Evolutionary conservation across 148 eudicot species (phyloP).

Genomic region (Rhododendron simsii): DNA sequence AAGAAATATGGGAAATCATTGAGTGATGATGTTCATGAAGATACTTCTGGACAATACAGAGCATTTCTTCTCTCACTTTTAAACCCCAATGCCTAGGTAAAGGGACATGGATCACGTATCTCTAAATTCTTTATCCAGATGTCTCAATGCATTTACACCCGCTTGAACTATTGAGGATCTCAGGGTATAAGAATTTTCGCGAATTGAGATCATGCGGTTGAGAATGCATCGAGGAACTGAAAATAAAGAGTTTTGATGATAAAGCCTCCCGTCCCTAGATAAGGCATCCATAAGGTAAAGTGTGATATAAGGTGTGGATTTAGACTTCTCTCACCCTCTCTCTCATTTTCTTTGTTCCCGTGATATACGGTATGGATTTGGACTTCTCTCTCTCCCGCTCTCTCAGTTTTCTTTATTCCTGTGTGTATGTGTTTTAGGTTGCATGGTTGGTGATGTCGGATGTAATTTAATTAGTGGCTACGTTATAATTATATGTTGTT

Average conservation of each 20-base stretch:
- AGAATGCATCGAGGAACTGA: neutral
- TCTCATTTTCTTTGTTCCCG: neutral
- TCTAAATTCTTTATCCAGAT: neutral
- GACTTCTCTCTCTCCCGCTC: neutral
- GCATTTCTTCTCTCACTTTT: constrained; percentile 70
- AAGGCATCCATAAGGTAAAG: neutral
- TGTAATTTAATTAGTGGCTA: neutral
- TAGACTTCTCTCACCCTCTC: neutral
- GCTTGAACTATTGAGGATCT: neutral
- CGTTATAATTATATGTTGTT: too few species aligned
- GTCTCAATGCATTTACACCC: neutral
- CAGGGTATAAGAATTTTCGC: neutral
- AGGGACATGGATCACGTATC: neutral
- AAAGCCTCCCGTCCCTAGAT: neutral
- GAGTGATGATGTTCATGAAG: constrained; percentile 67
- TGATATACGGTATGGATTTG: neutral
- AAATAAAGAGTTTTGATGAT: neutral
- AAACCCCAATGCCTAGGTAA: constrained; percentile 37
- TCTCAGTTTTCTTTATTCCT: too few species aligned
- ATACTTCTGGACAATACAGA: constrained; percentile 69
- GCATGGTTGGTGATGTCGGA: neutral
- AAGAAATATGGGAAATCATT: constrained; percentile 56
- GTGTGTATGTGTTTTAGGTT: too few species aligned
- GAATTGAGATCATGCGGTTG: neutral
- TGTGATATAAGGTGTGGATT: neutral